Percentiles rank a stretch among this genome's conserved stretches.
Evolutionary conservation across 2,329 filamentous ascomycete species (phyloP).

Genomic region (Ophiostoma himal-ulmi): DNA sequence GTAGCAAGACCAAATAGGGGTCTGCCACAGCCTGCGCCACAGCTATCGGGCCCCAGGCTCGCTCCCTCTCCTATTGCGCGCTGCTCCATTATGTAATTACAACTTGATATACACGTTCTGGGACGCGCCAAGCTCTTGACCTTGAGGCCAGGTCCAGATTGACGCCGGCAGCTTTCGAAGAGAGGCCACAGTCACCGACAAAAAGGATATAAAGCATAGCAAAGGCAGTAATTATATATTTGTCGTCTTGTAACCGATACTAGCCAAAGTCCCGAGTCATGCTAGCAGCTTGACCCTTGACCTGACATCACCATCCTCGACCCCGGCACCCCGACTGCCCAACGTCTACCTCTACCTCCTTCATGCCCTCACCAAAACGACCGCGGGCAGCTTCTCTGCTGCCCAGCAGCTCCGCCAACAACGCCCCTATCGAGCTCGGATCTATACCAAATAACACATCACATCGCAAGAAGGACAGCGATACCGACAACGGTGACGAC

Average conservation of each 20-base stretch:
- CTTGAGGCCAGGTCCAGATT: not conserved
- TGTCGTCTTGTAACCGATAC: not conserved
- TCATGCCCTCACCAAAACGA: constrained; percentile 23
- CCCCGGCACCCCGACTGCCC: not conserved
- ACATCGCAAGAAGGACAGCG: constrained; percentile 40
- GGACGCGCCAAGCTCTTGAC: constrained; percentile 11
- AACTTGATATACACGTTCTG: not conserved
- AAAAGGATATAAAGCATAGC: not conserved
- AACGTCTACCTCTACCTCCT: not conserved
- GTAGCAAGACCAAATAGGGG: not conserved
- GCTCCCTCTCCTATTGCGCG: constrained; percentile 7
- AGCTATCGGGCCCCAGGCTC: not conserved
- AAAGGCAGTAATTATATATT: not conserved
- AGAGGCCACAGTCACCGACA: not conserved
- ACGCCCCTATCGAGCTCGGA: constrained; percentile 51
- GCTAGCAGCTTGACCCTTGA: not conserved
- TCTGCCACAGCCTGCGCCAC: constrained; percentile 12
- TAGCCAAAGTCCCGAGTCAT: not conserved
- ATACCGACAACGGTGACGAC: constrained; percentile 45
- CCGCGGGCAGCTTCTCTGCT: constrained; percentile 13
- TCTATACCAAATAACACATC: constrained; percentile 35
- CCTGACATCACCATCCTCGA: not conserved
- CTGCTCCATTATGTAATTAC: constrained; percentile 10
- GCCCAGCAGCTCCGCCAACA: constrained; percentile 11
- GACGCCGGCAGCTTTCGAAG: not conserved